Percentiles rank a stretch among this genome's conserved stretches.
These are phyloP conservation scores for Scleroderma citrinum DNA, from an alignment of 768 basidiomycete genomes.

Conservation along the genomic window DNA sequence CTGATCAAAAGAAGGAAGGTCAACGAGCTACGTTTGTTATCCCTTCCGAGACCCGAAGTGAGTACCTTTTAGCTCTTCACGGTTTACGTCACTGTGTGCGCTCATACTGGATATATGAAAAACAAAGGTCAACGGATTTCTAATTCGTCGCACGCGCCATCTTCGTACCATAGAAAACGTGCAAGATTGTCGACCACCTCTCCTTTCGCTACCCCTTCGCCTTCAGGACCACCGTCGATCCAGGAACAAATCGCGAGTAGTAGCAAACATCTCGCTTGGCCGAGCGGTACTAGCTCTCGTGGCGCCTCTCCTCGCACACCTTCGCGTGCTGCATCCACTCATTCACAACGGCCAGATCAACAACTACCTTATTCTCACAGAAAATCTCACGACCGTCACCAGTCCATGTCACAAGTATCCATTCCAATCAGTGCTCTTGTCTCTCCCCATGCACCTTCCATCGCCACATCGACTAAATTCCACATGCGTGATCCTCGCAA, in stretches of 20 bases:
- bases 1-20: slow-evolving; percentile 48
- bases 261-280: slow-evolving; percentile 21
- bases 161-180: slow-evolving; percentile 69
- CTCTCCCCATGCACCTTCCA: slow-evolving; percentile 71
- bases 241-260: slow-evolving; percentile 21
- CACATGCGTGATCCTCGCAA: slow-evolving; percentile 79
- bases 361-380: slow-evolving; percentile 16
- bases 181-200: slow-evolving; percentile 47
- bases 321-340: slow-evolving; percentile 34
- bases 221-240: slow-evolving; percentile 26
- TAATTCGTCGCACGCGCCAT: slow-evolving; percentile 55
- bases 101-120: slow-evolving; percentile 9
- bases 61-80: slow-evolving; percentile 24
- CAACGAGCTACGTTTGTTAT: slow-evolving; percentile 59
- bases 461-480: slow-evolving; percentile 52
- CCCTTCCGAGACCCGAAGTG: slow-evolving; percentile 51
- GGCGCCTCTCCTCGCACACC: slow-evolving; percentile 25
- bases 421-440: slow-evolving; percentile 76
- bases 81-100: slow-evolving; percentile 16
- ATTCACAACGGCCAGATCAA: slow-evolving; percentile 23
- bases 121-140: slow-evolving; percentile 50
- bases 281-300: slow-evolving; percentile 30
- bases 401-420: slow-evolving; percentile 64
- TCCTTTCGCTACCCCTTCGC: slow-evolving; percentile 27
- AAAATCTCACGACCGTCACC: slow-evolving; percentile 33